Evolutionary conservation across 208 protist species (phyloP).

Genomic region (Crithidia bombi): DNA sequence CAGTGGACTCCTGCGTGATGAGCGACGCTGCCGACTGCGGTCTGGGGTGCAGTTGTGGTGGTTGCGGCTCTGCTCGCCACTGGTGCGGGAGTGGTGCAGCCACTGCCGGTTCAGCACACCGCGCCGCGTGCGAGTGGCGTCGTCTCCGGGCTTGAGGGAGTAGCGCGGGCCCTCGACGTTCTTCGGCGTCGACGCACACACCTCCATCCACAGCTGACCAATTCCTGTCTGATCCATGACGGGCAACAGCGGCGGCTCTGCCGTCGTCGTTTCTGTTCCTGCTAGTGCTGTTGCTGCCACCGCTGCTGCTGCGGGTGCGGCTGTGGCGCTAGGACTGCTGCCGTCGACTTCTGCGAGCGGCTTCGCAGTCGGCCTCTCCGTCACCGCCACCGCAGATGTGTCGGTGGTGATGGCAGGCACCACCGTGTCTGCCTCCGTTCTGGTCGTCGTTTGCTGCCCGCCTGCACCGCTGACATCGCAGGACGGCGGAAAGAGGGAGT

Average conservation of each 20-base stretch:
- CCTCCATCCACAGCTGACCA: conserved; percentile 12
- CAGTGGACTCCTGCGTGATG: conserved; percentile 2
- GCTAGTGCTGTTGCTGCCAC: not conserved
- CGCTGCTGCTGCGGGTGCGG: not conserved
- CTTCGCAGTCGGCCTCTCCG: not conserved
- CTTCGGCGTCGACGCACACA: conserved; percentile 16
- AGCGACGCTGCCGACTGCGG: not conserved
- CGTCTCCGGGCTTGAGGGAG: too few relatives aligned
- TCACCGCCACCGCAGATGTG: not conserved
- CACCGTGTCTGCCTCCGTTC: not conserved
- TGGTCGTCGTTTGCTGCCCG: not conserved
- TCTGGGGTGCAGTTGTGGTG: not conserved
- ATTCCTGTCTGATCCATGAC: conserved; percentile 10
- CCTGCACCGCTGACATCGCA: not conserved
- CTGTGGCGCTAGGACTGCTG: not conserved
- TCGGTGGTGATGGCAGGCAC: not conserved
- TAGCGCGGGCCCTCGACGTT: not conserved
- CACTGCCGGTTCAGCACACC: not conserved
- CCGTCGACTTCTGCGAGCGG: not conserved
- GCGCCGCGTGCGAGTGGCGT: not conserved
- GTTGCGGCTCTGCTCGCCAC: not conserved
- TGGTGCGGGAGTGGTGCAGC: not conserved
- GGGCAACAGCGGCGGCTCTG: conserved; percentile 5
- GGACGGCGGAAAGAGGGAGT: not conserved
- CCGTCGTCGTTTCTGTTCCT: not conserved